phyloP scores from a whole-genome alignment of 495 filamentous ascomycete species.

The Pyrenula massariospora region DNA sequence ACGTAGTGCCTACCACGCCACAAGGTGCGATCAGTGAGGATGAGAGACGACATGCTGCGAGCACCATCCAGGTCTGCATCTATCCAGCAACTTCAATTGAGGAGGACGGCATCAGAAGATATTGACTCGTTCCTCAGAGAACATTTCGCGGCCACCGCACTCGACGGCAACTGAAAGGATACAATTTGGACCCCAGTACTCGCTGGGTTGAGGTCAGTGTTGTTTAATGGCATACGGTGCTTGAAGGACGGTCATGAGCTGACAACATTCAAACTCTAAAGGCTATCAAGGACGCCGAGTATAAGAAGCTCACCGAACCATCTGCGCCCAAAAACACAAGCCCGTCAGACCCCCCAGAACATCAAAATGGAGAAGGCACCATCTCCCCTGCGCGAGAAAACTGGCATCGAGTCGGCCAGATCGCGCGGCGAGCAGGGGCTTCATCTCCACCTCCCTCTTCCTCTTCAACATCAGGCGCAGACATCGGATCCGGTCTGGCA shows the following conservation, averaged over 20 bases:
- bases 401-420: slow-evolving; percentile 61
- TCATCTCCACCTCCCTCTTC: slow-evolving; percentile 26
- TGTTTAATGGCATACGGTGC: neutral
- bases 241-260: slow-evolving; percentile 4
- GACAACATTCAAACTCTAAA: slow-evolving; percentile 12
- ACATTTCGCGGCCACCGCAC: slow-evolving; percentile 61
- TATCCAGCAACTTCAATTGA: neutral
- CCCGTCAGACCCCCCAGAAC: slow-evolving; percentile 8
- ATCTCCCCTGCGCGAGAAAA: slow-evolving; percentile 43
- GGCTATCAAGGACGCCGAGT: slow-evolving; percentile 53
- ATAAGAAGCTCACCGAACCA: slow-evolving; percentile 40
- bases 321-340: slow-evolving; percentile 15
- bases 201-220: slow-evolving; percentile 50
- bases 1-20: neutral
- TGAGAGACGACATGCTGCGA: neutral
- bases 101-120: too few species aligned
- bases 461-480: slow-evolving; percentile 9
- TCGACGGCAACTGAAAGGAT: slow-evolving; percentile 51
- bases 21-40: neutral
- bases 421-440: slow-evolving; percentile 62
- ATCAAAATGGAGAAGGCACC: slow-evolving; percentile 1
- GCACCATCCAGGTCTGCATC: neutral
- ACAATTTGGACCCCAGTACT: slow-evolving; percentile 51
- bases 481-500: slow-evolving; percentile 13
- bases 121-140: slow-evolving; percentile 37